phyloP scores from a whole-genome alignment of 176 grass and related monocot species.

The Raddia distichophylla region DNA sequence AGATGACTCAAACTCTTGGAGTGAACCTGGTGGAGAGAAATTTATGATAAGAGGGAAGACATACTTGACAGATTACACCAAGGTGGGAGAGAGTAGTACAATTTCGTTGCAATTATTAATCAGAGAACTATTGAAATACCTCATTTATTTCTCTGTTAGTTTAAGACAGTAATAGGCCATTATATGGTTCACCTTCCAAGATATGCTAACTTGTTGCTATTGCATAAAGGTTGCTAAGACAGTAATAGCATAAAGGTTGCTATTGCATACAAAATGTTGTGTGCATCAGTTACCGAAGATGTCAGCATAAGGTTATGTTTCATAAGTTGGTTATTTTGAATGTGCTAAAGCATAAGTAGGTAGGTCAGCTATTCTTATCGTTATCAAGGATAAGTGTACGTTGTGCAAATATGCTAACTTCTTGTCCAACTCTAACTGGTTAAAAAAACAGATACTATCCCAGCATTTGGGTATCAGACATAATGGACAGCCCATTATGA shows the following conservation, averaged over 20 bases:
- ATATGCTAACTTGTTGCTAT: too few relatives aligned
- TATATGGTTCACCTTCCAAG: conserved; percentile 12
- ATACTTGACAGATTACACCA: conserved; percentile 82
- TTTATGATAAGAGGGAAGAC: conserved; percentile 98
- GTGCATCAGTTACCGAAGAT: neutral
- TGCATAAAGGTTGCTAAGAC: too few relatives aligned
- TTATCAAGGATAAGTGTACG: neutral
- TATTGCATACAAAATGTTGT: conserved; percentile 19
- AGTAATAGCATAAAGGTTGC: too few relatives aligned
- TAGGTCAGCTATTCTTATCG: neutral
- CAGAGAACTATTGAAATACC: neutral
- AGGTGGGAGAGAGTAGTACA: conserved; percentile 48
- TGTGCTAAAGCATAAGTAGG: neutral
- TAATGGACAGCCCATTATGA: neutral
- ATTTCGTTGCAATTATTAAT: conserved; percentile 26
- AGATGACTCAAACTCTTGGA: conserved; percentile 86
- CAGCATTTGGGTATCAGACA: conserved; percentile 10
- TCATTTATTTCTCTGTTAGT: conserved; percentile 10
- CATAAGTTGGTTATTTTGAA: conserved; percentile 18
- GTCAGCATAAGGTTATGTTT: neutral
- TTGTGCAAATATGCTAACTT: neutral
- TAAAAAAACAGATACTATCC: conserved; percentile 8
- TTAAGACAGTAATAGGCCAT: neutral
- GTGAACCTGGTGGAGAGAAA: conserved; percentile 71
- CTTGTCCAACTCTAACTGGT: neutral